These are phyloP conservation scores for Calonectria pauciramosa DNA, from an alignment of 2,329 filamentous ascomycete species.

Conservation along the genomic window DNA sequence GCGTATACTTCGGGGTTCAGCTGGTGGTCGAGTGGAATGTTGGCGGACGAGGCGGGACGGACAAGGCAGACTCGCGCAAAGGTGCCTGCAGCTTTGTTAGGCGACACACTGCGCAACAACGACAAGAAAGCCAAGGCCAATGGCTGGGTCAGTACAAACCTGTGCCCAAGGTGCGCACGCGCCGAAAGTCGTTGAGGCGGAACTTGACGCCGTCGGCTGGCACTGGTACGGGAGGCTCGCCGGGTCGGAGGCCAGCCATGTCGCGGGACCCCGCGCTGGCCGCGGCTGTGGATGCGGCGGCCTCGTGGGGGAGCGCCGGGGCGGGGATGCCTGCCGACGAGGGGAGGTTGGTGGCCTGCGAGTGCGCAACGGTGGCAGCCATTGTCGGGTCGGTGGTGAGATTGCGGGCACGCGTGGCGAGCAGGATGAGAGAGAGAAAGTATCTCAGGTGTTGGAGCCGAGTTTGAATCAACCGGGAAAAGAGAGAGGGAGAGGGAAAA, in stretches of 20 bases:
- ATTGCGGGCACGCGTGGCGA: background rate
- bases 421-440: background rate
- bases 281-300: slow-evolving; percentile 23
- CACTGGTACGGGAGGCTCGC: slow-evolving; percentile 36
- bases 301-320: slow-evolving; percentile 33
- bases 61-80: slow-evolving; percentile 88
- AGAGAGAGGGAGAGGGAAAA: background rate
- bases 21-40: slow-evolving; percentile 51
- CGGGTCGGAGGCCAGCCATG: slow-evolving; percentile 18
- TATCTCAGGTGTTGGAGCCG: background rate
- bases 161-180: slow-evolving; percentile 83
- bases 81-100: slow-evolving; percentile 66
- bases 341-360: slow-evolving; percentile 45
- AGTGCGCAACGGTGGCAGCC: slow-evolving; percentile 51
- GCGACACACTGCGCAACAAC: background rate
- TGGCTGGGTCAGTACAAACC: slow-evolving; percentile 57
- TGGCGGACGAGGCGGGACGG: slow-evolving; percentile 70
- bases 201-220: slow-evolving; percentile 49
- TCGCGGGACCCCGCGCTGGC: slow-evolving; percentile 37
- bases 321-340: slow-evolving; percentile 41
- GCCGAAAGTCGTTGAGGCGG: slow-evolving; percentile 71
- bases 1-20: slow-evolving; percentile 74
- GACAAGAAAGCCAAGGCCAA: background rate
- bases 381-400: slow-evolving; percentile 31
- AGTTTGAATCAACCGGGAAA: background rate